Evolutionary conservation across 495 filamentous ascomycete genomes (phyloP).

Genomic region (Lasiosphaeriaceae sp.): DNA sequence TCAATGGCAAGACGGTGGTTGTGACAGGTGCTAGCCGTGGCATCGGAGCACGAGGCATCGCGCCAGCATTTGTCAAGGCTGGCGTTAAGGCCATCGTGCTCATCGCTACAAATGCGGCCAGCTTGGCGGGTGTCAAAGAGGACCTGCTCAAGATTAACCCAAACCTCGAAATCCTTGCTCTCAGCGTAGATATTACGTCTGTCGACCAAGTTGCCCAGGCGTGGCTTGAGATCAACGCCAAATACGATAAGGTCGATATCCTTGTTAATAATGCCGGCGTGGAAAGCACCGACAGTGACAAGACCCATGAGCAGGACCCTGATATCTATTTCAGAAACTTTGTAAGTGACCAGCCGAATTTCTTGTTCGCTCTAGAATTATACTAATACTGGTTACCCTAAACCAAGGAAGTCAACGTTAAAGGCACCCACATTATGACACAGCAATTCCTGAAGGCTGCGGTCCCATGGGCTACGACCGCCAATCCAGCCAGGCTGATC

Average conservation of each 20-base stretch:
- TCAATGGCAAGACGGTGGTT: conserved; percentile 39
- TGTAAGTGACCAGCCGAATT: conserved; percentile 20
- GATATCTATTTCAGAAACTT: conserved; percentile 41
- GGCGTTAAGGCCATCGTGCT: conserved; percentile 44
- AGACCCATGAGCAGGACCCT: conserved; percentile 36
- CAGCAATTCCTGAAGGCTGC: too few relatives aligned
- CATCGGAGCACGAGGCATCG: conserved; percentile 41
- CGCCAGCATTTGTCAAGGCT: conserved; percentile 42
- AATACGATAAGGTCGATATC: conserved; percentile 44
- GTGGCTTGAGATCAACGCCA: conserved; percentile 24
- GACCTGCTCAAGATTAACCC: conserved; percentile 27
- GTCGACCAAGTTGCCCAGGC: conserved; percentile 29
- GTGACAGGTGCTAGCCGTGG: conserved; percentile 50
- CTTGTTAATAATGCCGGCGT: conserved; percentile 54
- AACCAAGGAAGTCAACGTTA: too few relatives aligned
- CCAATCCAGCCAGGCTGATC: neutral
- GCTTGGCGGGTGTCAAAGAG: conserved; percentile 27
- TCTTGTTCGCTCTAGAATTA: too few relatives aligned
- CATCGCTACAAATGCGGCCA: conserved; percentile 37
- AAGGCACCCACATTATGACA: too few relatives aligned
- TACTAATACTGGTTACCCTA: too few relatives aligned
- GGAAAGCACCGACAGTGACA: conserved; percentile 15
- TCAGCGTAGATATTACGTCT: conserved; percentile 26
- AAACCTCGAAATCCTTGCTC: conserved; percentile 24
- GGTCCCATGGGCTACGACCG: conserved; percentile 22